These are phyloP conservation scores for Epichloe gansuensis DNA, from an alignment of 2,329 filamentous ascomycete species.

Conservation along the genomic window DNA sequence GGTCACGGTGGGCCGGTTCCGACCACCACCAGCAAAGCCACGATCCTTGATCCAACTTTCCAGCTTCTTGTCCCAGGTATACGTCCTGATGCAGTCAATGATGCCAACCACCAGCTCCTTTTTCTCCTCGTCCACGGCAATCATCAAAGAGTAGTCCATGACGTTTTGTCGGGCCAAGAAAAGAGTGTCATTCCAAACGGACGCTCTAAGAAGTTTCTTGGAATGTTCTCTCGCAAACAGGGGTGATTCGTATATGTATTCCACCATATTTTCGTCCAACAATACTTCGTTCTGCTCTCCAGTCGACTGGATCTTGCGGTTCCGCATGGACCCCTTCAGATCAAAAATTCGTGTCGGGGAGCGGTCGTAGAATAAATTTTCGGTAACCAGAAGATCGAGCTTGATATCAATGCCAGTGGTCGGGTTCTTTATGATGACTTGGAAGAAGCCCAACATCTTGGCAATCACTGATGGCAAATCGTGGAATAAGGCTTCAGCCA, in stretches of 20 bases:
- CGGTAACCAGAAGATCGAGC: slow-evolving; percentile 88
- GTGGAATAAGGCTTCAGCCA: slow-evolving; percentile 92
- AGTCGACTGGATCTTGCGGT: slow-evolving; percentile 91
- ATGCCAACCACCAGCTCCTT: slow-evolving; percentile 95
- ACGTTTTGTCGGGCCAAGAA: slow-evolving; percentile 92
- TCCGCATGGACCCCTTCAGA: slow-evolving; percentile 95
- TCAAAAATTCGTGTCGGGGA: slow-evolving; percentile 85
- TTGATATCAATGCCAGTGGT: slow-evolving; percentile 86
- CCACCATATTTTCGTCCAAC: slow-evolving; percentile 96
- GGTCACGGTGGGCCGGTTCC: slow-evolving; percentile 85
- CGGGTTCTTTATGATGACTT: slow-evolving; percentile 93
- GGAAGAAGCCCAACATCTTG: slow-evolving; percentile 98
- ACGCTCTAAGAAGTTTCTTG: slow-evolving; percentile 81
- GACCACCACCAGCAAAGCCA: slow-evolving; percentile 63
- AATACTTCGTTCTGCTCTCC: slow-evolving; percentile 94
- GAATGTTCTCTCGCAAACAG: slow-evolving; percentile 92
- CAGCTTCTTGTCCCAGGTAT: slow-evolving; percentile 99
- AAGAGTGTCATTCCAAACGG: slow-evolving; percentile 94
- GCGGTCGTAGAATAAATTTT: slow-evolving; percentile 95
- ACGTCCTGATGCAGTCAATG: slow-evolving; percentile 96
- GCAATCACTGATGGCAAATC: slow-evolving; percentile 92
- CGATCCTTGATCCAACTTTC: slow-evolving; percentile 99
- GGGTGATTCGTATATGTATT: slow-evolving; percentile 96
- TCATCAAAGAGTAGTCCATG: slow-evolving; percentile 99
- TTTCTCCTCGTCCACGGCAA: slow-evolving; percentile 80